Percentiles rank a stretch among this genome's conserved stretches.
phyloP scores from a whole-genome alignment of 495 filamentous ascomycete species.

The Podospora tetraspora region DNA sequence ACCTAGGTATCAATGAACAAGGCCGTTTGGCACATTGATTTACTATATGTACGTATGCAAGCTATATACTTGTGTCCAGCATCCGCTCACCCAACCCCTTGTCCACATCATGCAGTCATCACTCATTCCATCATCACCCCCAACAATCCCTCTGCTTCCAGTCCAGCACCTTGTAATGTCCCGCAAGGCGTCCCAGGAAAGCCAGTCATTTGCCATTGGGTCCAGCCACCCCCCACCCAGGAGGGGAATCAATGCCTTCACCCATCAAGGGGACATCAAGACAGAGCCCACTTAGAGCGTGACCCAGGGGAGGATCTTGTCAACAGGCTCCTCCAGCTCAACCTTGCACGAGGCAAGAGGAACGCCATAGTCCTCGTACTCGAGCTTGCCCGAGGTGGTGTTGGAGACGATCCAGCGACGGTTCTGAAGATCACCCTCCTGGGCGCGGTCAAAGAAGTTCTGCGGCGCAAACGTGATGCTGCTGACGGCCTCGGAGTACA shows the following conservation, averaged over 20 bases:
- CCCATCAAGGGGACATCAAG: too few species aligned
- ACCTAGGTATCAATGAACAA: too few species aligned
- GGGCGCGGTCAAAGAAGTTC: conserved; percentile 35
- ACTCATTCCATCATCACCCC: not conserved
- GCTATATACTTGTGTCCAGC: not conserved
- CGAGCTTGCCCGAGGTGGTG: conserved; percentile 5
- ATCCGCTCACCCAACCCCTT: not conserved
- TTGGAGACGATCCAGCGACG: conserved; percentile 14
- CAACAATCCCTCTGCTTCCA: not conserved
- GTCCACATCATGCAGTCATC: not conserved
- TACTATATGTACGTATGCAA: not conserved
- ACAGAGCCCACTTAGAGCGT: too few species aligned
- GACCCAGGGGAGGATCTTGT: conserved; percentile 9
- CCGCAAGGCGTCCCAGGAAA: not conserved
- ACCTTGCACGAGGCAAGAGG: conserved; percentile 15
- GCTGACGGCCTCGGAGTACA: conserved; percentile 43
- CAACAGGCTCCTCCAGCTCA: conserved; percentile 15
- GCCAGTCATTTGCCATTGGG: not conserved
- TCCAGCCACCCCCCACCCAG: not conserved
- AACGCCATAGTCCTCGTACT: conserved; percentile 19
- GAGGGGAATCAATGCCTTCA: not conserved
- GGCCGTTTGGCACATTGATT: not conserved
- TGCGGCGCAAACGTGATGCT: conserved; percentile 43
- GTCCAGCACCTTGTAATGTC: not conserved
- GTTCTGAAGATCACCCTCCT: conserved; percentile 20